Evolutionary conservation across 306 rosid genomes (phyloP), one percentile per base, ranked within the genome.

Genomic region (Vigna hirtella): DNA sequence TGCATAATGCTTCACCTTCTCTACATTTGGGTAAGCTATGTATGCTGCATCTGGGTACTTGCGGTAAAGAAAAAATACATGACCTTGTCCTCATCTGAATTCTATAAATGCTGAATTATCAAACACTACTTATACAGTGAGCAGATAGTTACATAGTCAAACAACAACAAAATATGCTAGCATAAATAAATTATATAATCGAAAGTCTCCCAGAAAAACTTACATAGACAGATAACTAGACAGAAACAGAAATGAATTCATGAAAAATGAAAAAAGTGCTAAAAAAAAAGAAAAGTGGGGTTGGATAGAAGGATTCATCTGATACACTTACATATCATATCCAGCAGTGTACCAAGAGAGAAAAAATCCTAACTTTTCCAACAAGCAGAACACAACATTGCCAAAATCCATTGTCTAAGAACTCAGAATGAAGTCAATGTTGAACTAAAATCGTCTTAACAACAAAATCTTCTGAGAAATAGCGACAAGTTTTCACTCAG

Each of bases 81-180:
- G 88, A 48, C 66, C 45, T 76, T 68, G 85, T 77, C 79, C 62
- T 87, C 90, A 90, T 88, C 87, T 79, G 78, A 82, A 78, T 70
- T 57, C 58, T 77, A 68, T 26, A 71, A 66, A 70, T 32, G 38
- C 62, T 47, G 32, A 72, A 62, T 51, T 53, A 64, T 51, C 66
- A 30, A 80, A 2, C 17, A 26, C 38, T 58, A 36, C 13, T 28
- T 28, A 26, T 26, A 26, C 28, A 2, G 28, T 26, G 28, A 26
- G 28, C 3, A 26, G 3, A 3, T 26, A 26, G 3, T 26, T 26
- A 26, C 28, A 26, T 26, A 26, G 40, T 17, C 22, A 32, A 62
- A 32, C 38, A 8, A 47, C 28, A 2, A 52, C 13, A 34, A 20
- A 10, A n/a, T 13, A 56, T n/a, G n/a, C 4, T 4, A 36, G 42